A percentile compares a stretch with the other conserved stretches of the same genome.
These are phyloP conservation scores for Mycena crocata DNA, from an alignment of 768 basidiomycete species.

Conservation along the genomic window DNA sequence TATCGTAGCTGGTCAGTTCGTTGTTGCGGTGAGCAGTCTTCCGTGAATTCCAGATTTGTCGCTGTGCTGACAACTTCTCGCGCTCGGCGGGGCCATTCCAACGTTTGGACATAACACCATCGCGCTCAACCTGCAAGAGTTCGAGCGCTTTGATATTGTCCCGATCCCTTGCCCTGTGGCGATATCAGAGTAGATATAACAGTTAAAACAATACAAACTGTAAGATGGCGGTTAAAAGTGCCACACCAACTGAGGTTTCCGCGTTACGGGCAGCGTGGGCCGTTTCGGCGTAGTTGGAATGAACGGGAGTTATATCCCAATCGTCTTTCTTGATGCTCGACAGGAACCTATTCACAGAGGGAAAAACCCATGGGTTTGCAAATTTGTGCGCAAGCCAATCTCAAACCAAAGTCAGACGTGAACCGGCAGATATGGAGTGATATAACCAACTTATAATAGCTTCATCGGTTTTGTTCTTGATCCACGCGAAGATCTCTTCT, in stretches of 20 bases:
- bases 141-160: constrained; percentile 7
- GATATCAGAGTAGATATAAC: too few relatives aligned
- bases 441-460: constrained; percentile 3
- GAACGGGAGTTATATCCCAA: constrained; percentile 7
- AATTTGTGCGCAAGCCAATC: constrained; percentile 15
- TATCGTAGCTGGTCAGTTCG: constrained; percentile 9
- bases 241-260: not conserved
- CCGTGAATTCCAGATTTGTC: not conserved
- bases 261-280: constrained; percentile 9
- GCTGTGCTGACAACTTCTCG: constrained; percentile 21
- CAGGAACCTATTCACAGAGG: constrained; percentile 2
- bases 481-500: constrained; percentile 30
- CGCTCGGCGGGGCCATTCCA: constrained; percentile 16
- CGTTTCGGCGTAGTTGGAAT: constrained; percentile 9
- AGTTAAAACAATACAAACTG: constrained; percentile 1
- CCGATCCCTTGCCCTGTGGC: not conserved
- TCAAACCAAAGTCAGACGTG: not conserved
- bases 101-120: constrained; percentile 6
- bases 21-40: constrained; percentile 8
- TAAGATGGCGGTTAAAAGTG: not conserved
- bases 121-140: not conserved
- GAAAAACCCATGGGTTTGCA: constrained; percentile 7
- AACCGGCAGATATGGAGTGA: not conserved
- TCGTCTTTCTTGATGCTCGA: not conserved
- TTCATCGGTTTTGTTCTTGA: not conserved